Conservation (phyloP, 305 asterid genomes). For the Plantago coronopus region DNA sequence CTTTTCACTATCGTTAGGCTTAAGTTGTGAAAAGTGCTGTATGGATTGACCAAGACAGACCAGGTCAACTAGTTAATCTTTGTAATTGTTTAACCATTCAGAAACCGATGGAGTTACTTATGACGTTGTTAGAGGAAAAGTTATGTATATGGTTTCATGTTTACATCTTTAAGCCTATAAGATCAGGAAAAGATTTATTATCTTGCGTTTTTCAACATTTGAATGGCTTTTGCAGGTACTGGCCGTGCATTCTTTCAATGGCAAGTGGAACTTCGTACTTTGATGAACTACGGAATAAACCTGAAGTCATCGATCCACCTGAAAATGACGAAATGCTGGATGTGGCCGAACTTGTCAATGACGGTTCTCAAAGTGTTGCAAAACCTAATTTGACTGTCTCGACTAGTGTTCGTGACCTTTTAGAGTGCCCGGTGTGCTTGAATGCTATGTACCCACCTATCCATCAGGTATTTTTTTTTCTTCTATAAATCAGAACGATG, state of each 20-base stretch:
- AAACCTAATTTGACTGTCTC: slow-evolving; percentile 54
- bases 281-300: slow-evolving; percentile 45
- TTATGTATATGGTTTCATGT: slow-evolving; percentile 8
- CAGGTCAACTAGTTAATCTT: too few species aligned
- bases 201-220: too few species aligned
- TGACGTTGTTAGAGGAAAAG: background rate
- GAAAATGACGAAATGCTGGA: slow-evolving; percentile 42
- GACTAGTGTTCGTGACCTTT: slow-evolving; percentile 61
- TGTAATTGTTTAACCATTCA: too few species aligned
- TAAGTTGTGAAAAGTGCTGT: too few species aligned
- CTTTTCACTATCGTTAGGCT: too few species aligned
- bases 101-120: too few species aligned
- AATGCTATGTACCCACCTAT: slow-evolving; percentile 84
- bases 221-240: slow-evolving; percentile 26
- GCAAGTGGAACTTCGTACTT: slow-evolving; percentile 50
- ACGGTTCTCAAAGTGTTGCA: slow-evolving; percentile 32
- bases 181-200: too few species aligned
- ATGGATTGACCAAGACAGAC: too few species aligned
- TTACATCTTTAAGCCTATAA: too few species aligned
- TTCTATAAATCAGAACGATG: background rate
- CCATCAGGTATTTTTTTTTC: slow-evolving; percentile 42
- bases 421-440: slow-evolving; percentile 83
- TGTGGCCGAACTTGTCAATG: slow-evolving; percentile 48
- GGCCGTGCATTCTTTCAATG: slow-evolving; percentile 32
- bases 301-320: slow-evolving; percentile 62